Conservation (phyloP, 768 basidiomycete species). For the Pholiota conissans region DNA sequence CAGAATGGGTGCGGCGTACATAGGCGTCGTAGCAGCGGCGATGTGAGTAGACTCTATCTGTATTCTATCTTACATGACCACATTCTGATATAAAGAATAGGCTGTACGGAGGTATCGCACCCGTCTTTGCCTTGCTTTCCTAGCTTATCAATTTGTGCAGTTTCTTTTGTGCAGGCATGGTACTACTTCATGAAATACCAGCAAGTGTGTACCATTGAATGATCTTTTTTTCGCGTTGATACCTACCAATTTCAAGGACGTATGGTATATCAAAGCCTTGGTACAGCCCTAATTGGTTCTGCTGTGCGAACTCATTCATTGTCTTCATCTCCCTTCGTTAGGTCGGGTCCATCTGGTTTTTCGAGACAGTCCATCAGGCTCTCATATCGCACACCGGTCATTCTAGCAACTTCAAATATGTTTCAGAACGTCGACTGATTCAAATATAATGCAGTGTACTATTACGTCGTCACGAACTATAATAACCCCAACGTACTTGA, state of each 20-base stretch:
- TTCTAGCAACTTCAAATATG: constrained; percentile 10
- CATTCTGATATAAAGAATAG: constrained; percentile 23
- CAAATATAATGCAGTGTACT: constrained; percentile 40
- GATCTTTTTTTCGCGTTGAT: constrained; percentile 6
- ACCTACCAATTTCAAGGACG: constrained; percentile 32
- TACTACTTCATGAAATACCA: constrained; percentile 53
- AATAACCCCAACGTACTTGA: constrained; percentile 38
- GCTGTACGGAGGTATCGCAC: constrained; percentile 50
- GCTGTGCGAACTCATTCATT: too few relatives aligned
- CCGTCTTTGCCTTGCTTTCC: not conserved
- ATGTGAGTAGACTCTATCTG: constrained; percentile 31
- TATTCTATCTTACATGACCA: not conserved
- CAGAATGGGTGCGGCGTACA: constrained; percentile 52
- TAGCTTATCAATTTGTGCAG: constrained; percentile 26
- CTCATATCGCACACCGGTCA: constrained; percentile 54
- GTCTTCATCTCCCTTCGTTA: constrained; percentile 12
- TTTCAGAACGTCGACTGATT: not conserved
- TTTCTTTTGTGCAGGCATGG: constrained; percentile 57
- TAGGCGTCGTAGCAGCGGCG: constrained; percentile 49
- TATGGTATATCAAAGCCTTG: constrained; percentile 52
- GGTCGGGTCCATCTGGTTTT: constrained; percentile 49
- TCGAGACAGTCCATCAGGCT: constrained; percentile 53
- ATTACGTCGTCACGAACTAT: constrained; percentile 54
- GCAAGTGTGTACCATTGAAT: constrained; percentile 26
- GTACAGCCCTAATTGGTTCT: constrained; percentile 32